phyloP scores from a whole-genome alignment of 129 eudicot species.

The Lactuca saligna region DNA sequence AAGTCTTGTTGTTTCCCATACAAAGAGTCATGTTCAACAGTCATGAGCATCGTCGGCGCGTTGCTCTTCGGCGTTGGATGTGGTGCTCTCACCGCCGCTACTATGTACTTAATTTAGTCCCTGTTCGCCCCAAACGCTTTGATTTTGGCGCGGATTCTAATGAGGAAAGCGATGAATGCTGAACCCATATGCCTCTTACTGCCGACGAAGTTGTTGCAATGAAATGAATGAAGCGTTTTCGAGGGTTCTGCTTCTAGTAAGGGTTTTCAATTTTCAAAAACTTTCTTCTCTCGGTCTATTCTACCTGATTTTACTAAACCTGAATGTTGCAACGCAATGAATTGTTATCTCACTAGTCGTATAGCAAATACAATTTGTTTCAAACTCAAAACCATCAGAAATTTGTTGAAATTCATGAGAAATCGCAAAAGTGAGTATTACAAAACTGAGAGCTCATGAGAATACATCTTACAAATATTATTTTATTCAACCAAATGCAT shows the following conservation, averaged over 20 bases:
- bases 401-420: too few relatives aligned
- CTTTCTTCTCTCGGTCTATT: slow-evolving; percentile 12
- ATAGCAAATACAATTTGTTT: too few relatives aligned
- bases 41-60: slow-evolving; percentile 74
- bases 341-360: too few relatives aligned
- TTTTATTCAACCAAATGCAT: too few relatives aligned
- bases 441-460: too few relatives aligned
- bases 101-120: slow-evolving; percentile 77
- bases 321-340: slow-evolving; percentile 3
- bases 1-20: too few relatives aligned
- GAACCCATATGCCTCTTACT: slow-evolving; percentile 28
- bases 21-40: too few relatives aligned
- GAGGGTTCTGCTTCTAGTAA: slow-evolving; percentile 4
- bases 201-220: slow-evolving; percentile 32
- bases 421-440: too few relatives aligned
- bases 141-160: slow-evolving; percentile 44
- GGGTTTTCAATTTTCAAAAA: slow-evolving; percentile 7
- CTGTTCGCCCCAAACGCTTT: slow-evolving; percentile 41
- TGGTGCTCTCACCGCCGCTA: slow-evolving; percentile 79
- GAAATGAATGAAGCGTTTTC: slow-evolving; percentile 18
- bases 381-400: too few relatives aligned
- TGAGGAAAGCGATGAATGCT: slow-evolving; percentile 36
- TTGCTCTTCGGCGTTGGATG: slow-evolving; percentile 81
- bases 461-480: too few relatives aligned
- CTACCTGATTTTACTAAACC: not conserved